Evolutionary conservation across 2,329 filamentous ascomycete species (phyloP), one percentile per base, ranked within the genome.

Genomic region (Cercospora citrullina): DNA sequence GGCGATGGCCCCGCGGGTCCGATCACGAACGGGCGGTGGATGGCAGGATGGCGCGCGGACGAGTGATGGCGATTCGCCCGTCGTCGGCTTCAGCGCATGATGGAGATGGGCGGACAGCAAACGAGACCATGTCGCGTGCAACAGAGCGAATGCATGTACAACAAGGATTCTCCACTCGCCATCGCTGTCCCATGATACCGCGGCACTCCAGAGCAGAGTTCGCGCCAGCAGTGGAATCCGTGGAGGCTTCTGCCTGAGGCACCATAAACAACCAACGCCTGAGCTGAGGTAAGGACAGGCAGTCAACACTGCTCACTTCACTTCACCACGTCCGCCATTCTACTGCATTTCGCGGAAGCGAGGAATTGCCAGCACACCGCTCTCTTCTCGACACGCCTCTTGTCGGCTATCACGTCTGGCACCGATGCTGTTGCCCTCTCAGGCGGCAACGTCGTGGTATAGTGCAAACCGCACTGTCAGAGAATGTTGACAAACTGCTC

Each of bases 71-170:
- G 26, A 8, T 48, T 48, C 60, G 33, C 60, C 39, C 23, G 23
- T 30, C 28, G 60, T 26, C 16, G 26, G 6, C 42, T 45, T 62
- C 39, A 45, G 18, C 60, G 33, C 60, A 48, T 62, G 36, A 62
- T 51, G 60, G 36, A 23, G 31, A 60, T 39, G 60, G 12, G 28
- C 55, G 28, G 26, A 26, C 23, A 28, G 28, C 53, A 57, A 28
- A 57, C 53, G 21, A 57, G 48, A 64, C 62, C 28, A 64, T 64
- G 48, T 64, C 62, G 48, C 62, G 31, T 64, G 62, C 21, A 42
- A 42, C 61, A 21, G 31, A 59, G 28, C 16, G 28, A 53, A 59
- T 59, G 55, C 55, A 59, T 59, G 55, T 59, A 21, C 55, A 31
- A n/a, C 55, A 36, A 36, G 55, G 55, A 59, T 59, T 59, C 55